Conservation (phyloP, 2,329 filamentous ascomycete species). For the Diaporthe destruens region DNA sequence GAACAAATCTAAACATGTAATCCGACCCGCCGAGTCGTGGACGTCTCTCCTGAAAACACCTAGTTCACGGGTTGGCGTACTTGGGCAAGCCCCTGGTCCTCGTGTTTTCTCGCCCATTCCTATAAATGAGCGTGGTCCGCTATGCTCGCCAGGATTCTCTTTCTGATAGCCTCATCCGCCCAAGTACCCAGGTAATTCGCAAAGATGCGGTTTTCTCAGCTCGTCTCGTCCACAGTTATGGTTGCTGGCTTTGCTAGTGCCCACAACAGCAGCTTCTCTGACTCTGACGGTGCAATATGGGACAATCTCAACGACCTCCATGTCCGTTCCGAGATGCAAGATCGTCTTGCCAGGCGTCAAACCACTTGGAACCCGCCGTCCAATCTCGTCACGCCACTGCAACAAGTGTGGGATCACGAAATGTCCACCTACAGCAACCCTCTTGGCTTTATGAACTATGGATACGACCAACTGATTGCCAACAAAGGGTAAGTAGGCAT, state of each 20-base stretch:
- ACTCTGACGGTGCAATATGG: constrained; percentile 5
- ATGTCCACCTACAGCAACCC: constrained; percentile 22
- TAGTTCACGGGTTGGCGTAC: too few species aligned
- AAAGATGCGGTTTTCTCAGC: constrained; percentile 1
- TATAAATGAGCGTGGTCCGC: constrained; percentile 7
- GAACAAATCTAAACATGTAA: background rate
- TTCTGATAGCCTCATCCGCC: background rate
- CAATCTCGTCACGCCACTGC: constrained; percentile 17
- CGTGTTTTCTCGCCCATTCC: background rate
- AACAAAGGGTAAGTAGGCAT: background rate
- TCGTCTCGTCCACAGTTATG: constrained; percentile 4
- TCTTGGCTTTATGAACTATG: constrained; percentile 15
- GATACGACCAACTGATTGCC: constrained; percentile 12
- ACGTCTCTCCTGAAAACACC: background rate
- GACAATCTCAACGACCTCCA: background rate
- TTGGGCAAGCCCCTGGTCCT: background rate
- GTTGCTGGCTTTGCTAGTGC: constrained; percentile 9
- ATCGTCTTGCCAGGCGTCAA: constrained; percentile 11
- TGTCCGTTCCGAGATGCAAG: constrained; percentile 19
- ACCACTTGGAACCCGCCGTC: constrained; percentile 11
- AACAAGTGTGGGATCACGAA: constrained; percentile 14
- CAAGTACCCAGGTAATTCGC: background rate
- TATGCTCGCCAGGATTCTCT: background rate
- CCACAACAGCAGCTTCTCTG: constrained; percentile 16
- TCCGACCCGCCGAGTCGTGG: background rate